These are phyloP conservation scores for Xylaria palmicola DNA, from an alignment of 495 filamentous ascomycete species.

Conservation along the genomic window DNA sequence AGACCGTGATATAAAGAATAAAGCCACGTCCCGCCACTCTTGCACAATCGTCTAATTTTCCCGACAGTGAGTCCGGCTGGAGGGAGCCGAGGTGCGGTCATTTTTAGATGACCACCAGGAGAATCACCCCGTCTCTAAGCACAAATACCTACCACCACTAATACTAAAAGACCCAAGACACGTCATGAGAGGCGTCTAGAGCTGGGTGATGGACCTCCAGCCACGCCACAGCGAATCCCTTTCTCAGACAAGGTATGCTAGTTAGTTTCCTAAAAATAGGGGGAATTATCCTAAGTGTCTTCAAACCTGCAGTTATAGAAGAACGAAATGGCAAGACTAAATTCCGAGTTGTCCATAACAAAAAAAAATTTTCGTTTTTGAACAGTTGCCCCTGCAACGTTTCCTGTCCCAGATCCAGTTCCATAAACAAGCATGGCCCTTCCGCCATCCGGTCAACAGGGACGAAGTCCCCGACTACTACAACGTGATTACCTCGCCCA, in stretches of 20 bases:
- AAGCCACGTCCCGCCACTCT: background rate
- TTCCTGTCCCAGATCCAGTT: slow-evolving; percentile 78
- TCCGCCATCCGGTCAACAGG: slow-evolving; percentile 72
- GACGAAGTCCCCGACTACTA: slow-evolving; percentile 81
- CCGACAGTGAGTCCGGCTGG: no score
- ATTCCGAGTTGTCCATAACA: slow-evolving; percentile 79
- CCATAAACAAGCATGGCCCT: slow-evolving; percentile 73
- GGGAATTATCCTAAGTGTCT: background rate
- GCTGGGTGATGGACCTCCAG: background rate
- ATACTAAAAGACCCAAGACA: slow-evolving; percentile 24
- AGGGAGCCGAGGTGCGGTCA: background rate
- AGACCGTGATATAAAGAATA: background rate
- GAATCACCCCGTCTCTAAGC: slow-evolving; percentile 13
- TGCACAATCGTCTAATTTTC: no score
- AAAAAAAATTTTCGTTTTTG: no score
- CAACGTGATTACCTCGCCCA: slow-evolving; percentile 74
- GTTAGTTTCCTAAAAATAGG: background rate
- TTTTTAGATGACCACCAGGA: background rate
- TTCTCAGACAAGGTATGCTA: slow-evolving; percentile 67
- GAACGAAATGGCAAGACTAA: slow-evolving; percentile 76
- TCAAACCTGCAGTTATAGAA: slow-evolving; percentile 59
- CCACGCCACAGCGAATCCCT: slow-evolving; percentile 40
- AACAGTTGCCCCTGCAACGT: no score
- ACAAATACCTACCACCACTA: slow-evolving; percentile 5
- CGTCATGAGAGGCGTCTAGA: slow-evolving; percentile 10